A percentile compares a stretch with the other conserved stretches of the same genome.
Conservation (phyloP, 352 stramenopile genomes). For the Phytophthora nicotianae region DNA sequence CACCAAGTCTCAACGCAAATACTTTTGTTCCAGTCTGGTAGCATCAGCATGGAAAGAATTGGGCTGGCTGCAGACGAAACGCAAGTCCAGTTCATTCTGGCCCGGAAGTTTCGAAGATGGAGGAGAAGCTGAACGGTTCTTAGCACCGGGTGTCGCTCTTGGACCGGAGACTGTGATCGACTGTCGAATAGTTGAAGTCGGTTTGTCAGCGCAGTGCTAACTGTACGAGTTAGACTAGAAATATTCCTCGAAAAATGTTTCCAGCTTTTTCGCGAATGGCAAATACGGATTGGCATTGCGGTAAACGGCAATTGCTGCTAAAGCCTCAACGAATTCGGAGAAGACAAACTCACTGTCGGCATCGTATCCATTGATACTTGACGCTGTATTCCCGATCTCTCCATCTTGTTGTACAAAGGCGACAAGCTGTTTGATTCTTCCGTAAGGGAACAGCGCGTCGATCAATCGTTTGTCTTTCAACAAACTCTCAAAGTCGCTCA, state of each 20-base stretch:
- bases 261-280: conserved; percentile 73
- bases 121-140: conserved; percentile 67
- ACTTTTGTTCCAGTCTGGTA: conserved; percentile 86
- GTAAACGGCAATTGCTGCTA: conserved; percentile 73
- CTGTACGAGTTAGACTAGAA: conserved; percentile 38
- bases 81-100: conserved; percentile 82
- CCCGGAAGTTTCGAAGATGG: conserved; percentile 84
- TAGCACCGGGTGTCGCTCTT: conserved; percentile 51
- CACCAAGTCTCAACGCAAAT: conserved; percentile 53
- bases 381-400: conserved; percentile 44
- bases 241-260: conserved; percentile 79
- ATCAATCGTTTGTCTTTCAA: conserved; percentile 75
- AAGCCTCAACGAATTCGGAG: conserved; percentile 76
- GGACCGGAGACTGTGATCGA: conserved; percentile 73
- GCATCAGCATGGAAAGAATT: conserved; percentile 81
- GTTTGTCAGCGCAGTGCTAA: conserved; percentile 48
- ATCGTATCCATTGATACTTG: conserved; percentile 55
- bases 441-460: conserved; percentile 74
- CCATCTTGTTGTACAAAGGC: conserved; percentile 80
- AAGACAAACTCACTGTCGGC: conserved; percentile 81
- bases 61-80: conserved; percentile 73
- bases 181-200: conserved; percentile 85
- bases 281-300: conserved; percentile 83
- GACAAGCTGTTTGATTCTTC: conserved; percentile 80
- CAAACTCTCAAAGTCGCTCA: conserved; percentile 72